Evolutionary conservation across 768 basidiomycete species (phyloP).

Genomic region (Coprinopsis strossmayeri): DNA sequence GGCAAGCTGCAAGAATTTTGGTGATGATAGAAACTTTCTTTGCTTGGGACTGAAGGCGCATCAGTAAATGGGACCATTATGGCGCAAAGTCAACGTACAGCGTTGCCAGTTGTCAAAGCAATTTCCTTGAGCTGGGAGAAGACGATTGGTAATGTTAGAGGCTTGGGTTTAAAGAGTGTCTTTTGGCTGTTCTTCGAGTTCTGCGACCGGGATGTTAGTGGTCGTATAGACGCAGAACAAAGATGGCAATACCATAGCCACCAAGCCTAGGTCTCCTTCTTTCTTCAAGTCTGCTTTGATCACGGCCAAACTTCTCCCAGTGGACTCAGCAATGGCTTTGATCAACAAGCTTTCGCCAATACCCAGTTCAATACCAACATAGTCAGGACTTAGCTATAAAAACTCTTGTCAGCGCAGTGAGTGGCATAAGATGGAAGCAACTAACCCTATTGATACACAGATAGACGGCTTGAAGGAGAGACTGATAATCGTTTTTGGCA

Average conservation of each 20-base stretch:
- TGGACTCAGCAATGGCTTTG: constrained; percentile 93
- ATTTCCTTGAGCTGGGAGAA: constrained; percentile 91
- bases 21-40: constrained; percentile 96
- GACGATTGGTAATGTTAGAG: constrained; percentile 81
- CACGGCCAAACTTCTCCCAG: constrained; percentile 75
- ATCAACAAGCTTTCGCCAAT: constrained; percentile 92
- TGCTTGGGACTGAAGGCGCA: constrained; percentile 65
- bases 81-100: constrained; percentile 37
- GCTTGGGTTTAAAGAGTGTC: constrained; percentile 90
- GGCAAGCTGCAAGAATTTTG: constrained; percentile 87
- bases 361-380: constrained; percentile 90
- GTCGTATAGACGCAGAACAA: constrained; percentile 1
- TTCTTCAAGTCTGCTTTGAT: constrained; percentile 92
- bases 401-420: constrained; percentile 5
- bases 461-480: constrained; percentile 85
- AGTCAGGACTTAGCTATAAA: constrained; percentile 84
- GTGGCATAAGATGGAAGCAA: constrained; percentile 9
- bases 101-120: constrained; percentile 76
- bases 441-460: constrained; percentile 93
- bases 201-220: constrained; percentile 34
- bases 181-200: constrained; percentile 91
- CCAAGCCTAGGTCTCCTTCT: constrained; percentile 92
- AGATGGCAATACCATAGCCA: constrained; percentile 68
- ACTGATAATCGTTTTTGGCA: constrained; percentile 62
- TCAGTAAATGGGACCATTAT: not conserved